Base-by-base conservation (phyloP, 371 early-diverging fungal species). In the Mucor velutinosus region DNA sequence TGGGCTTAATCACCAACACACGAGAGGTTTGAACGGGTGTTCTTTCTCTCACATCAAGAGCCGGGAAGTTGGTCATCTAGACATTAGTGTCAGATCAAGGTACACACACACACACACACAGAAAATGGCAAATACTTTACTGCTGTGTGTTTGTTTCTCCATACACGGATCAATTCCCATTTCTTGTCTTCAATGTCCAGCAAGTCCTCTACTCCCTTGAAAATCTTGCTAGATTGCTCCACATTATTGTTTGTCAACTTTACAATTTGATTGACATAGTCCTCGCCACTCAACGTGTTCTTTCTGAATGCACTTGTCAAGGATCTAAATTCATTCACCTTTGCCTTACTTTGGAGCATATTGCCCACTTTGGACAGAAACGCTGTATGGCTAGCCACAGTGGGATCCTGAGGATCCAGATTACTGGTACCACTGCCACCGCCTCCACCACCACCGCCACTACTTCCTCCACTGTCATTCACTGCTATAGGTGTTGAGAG, bases 131-230 rank as follows among this genome's bases (percentile, higher is more conserved):
- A 33, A 21, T 8, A 47, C 64, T 70, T 66, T 74, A 85, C 88
- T 61, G 78, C 76, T 17, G 86, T 84, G 64, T 90, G 88, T 49
- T 79, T 87, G 73, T 93, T 92, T 37, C 91, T 86, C 91, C 89
- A 91, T 0, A 84, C 87, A 17, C 87, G 78, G 33, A 92, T 74
- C 73, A 94, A 75, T 30, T 89, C 91, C 33, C 73, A 77, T 65
- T 83, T 84, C 72, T 90, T 89, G n/a, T 72, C 79, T 11, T 83
- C 83, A 7, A 78, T 68, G 62, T 89, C 86, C 66, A 87, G 61
- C 60, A 87, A 66, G 17, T 85, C 84, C 32, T 83, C 86, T 7
- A 86, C 78, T 17, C 82, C 86, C 51, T 79, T 76, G 30, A 89
- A 70, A 58, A 87, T 76, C 71, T 87, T 86, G 37, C 76, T 75